Evolutionary conservation across 78 protist genomes (phyloP), one percentile per base, ranked within the genome.

Genomic region (Monosiga brevicollis): DNA sequence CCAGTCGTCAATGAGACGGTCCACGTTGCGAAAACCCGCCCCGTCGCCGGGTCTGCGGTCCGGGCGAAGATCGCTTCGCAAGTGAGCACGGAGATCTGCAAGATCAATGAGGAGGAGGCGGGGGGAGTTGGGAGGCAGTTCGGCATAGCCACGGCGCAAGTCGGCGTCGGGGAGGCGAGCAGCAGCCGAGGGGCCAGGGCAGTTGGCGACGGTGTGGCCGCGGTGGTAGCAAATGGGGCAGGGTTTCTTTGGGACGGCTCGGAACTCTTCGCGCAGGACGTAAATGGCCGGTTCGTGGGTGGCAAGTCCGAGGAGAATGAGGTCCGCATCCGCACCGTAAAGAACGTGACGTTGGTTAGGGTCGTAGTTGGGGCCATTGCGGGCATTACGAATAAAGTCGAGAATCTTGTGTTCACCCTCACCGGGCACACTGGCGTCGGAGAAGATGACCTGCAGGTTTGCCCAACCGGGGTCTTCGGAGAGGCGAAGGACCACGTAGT

Each of bases 331-430:
- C 37, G 82, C 76, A n/a, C 95, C 94, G 83, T 91, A 82, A 24
- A 93, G 43, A 38, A 34, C 24, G 77, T 95, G 97, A 29, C 76
- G 1, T 34, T 76, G 91, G 87, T 90, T 91, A 1, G 97, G 91
- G 81, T 93, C 82, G 94, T 96, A 95, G 15, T 82, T 95, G 0
- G 91, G 88, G 34, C 40, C 72, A 22, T 79, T 55, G 38, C 96
- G 87, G 55, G 92, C 93, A 62, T 73, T 36, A 24, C 99, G 91
- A 49, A 99, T 93, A 84, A 82, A 97, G 29, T 96, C 96, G 93
- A 99, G 94, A 79, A 98, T 94, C 90, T 98, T 98, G 93, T 98
- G 99, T 91, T 98, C 99, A 10, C 99, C 99, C 87, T 99, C 99
- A n/a, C 99, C 99, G 2, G 99, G 99, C 38, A 94, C 94, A 35